Evolutionary conservation across 106 monocot species (phyloP).

Genomic region (Dioscorea alata): DNA sequence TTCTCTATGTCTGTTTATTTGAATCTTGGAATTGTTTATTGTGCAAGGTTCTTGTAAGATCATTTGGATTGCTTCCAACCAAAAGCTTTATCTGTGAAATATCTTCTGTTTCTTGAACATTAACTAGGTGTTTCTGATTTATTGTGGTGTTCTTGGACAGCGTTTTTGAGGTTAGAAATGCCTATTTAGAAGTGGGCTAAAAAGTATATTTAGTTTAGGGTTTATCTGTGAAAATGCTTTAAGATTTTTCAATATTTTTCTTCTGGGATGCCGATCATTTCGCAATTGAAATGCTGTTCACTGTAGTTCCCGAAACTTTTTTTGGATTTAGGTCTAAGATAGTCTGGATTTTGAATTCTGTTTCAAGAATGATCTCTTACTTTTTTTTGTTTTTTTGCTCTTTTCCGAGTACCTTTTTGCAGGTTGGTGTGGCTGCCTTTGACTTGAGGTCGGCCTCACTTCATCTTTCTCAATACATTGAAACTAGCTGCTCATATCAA

Average conservation of each 20-base stretch:
- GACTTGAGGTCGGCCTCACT: constrained; percentile 92
- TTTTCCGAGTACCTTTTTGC: not conserved
- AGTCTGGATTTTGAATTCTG: not conserved
- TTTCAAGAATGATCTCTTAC: not conserved
- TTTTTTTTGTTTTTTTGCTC: not conserved
- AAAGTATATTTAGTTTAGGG: not conserved
- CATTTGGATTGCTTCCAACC: too few species aligned
- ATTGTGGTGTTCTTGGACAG: not conserved
- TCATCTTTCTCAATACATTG: constrained; percentile 97
- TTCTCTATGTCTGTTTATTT: too few species aligned
- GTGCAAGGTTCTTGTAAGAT: too few species aligned
- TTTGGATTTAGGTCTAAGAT: not conserved
- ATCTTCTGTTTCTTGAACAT: too few species aligned
- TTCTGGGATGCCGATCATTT: not conserved
- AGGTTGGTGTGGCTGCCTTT: constrained; percentile 99
- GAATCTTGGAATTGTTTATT: too few species aligned
- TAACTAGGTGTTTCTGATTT: too few species aligned
- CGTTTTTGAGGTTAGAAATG: not conserved
- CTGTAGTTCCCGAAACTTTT: not conserved
- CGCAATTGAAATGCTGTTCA: not conserved
- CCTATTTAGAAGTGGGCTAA: not conserved
- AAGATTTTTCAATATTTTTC: not conserved
- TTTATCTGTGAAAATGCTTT: not conserved
- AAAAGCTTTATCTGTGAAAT: too few species aligned
- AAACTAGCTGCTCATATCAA: constrained; percentile 97